phyloP scores from a whole-genome alignment of 768 basidiomycete genomes.

The Hygrophorus russula region DNA sequence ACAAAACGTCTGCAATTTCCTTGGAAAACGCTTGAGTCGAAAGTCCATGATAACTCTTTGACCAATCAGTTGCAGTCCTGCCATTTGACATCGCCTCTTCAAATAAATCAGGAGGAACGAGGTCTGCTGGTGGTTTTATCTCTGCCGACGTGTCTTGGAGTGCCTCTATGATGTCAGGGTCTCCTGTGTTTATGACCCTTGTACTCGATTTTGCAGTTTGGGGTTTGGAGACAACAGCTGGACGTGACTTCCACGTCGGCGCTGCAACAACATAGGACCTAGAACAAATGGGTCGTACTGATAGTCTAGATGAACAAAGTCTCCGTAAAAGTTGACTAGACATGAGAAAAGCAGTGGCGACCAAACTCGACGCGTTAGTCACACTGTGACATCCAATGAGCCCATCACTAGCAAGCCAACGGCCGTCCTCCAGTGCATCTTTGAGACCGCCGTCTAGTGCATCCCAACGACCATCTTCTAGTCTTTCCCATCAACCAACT shows the following conservation, averaged over 20 bases:
- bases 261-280: neutral
- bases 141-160: slow-evolving; percentile 1
- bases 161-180: slow-evolving; percentile 2
- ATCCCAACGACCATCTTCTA: slow-evolving; percentile 32
- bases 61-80: slow-evolving; percentile 63
- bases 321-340: neutral
- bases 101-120: neutral
- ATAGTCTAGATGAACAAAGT: neutral
- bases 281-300: neutral
- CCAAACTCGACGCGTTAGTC: too few relatives aligned
- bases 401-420: slow-evolving; percentile 7
- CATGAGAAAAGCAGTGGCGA: neutral
- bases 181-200: slow-evolving; percentile 5
- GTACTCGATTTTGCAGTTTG: slow-evolving; percentile 7
- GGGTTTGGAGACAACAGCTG: neutral
- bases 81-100: neutral
- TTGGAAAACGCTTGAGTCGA: slow-evolving; percentile 66
- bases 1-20: slow-evolving; percentile 60
- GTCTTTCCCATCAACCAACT: slow-evolving; percentile 26
- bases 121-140: slow-evolving; percentile 7
- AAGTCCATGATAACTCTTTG: slow-evolving; percentile 75
- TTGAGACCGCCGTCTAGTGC: slow-evolving; percentile 33
- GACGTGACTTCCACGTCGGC: neutral
- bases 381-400: too few relatives aligned
- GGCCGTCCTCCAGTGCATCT: slow-evolving; percentile 24